Percentiles rank a stretch among this genome's conserved stretches.
Evolutionary conservation across 805 yeast species (phyloP).

Genomic region (Kluyveromyces wickerhamii): DNA sequence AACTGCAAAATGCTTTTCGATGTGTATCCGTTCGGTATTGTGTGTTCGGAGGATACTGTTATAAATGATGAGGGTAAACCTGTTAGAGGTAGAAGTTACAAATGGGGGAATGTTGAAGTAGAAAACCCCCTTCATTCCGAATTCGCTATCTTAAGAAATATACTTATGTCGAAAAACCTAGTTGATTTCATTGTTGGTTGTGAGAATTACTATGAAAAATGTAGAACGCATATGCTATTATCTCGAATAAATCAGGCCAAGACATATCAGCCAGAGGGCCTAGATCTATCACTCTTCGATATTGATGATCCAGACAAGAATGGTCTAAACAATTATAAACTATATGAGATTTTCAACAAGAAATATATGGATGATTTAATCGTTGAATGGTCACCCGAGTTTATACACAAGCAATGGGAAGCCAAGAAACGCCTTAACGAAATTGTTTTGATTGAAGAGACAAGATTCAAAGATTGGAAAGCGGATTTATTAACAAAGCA

Average conservation of each 20-base stretch:
- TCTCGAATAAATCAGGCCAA: constrained; percentile 33
- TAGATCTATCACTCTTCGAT: constrained; percentile 11
- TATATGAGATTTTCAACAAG: constrained; percentile 33
- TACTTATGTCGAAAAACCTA: constrained; percentile 63
- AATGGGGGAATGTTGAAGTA: constrained; percentile 83
- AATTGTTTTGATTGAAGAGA: constrained; percentile 42
- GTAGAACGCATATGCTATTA: constrained; percentile 50
- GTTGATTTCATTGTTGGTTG: constrained; percentile 72
- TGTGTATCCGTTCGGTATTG: constrained; percentile 61
- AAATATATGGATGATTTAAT: constrained; percentile 33
- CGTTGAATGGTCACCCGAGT: constrained; percentile 40
- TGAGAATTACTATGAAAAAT: constrained; percentile 65
- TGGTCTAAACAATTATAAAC: constrained; percentile 32
- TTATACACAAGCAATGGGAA: constrained; percentile 36
- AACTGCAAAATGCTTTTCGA: constrained; percentile 28
- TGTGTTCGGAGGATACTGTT: constrained; percentile 53
- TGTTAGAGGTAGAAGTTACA: constrained; percentile 69
- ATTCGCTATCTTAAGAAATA: constrained; percentile 52
- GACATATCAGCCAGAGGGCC: constrained; percentile 11
- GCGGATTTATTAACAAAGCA: constrained; percentile 47
- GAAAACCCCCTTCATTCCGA: constrained; percentile 76
- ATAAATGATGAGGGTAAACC: constrained; percentile 36
- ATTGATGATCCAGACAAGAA: constrained; percentile 25
- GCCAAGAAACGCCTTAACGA: constrained; percentile 38
- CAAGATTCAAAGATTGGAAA: constrained; percentile 56